Percentiles rank a stretch among this genome's conserved stretches.
phyloP scores from a whole-genome alignment of 1,284 basidiomycete species.

The Puccinia coronata region DNA sequence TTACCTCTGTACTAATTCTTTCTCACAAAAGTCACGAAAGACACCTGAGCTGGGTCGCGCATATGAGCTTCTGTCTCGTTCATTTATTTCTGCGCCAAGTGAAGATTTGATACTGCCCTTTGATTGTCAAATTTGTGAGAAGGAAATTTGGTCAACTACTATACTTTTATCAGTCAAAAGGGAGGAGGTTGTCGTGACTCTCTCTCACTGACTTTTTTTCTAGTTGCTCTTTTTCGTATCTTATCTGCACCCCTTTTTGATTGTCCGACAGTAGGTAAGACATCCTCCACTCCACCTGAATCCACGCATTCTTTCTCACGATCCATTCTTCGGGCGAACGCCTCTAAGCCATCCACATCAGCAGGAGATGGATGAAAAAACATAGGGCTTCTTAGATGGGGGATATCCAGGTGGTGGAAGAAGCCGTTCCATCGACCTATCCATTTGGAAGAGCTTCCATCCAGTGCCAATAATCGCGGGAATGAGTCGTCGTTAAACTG shows the following conservation, averaged over 20 bases:
- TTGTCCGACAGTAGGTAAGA: conserved; percentile 41
- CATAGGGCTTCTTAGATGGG: conserved; percentile 59
- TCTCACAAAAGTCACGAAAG: conserved; percentile 41
- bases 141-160: neutral
- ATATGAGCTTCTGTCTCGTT: conserved; percentile 46
- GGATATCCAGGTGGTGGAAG: conserved; percentile 54
- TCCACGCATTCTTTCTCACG: conserved; percentile 31
- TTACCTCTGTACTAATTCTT: conserved; percentile 41
- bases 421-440: conserved; percentile 53
- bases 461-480: conserved; percentile 51
- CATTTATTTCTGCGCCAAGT: conserved; percentile 43
- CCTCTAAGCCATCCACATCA: conserved; percentile 45
- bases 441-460: conserved; percentile 51
- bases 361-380: conserved; percentile 58
- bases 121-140: too few relatives aligned
- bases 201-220: conserved; percentile 23
- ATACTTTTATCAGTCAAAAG: neutral
- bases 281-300: conserved; percentile 36
- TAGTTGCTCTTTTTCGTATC: conserved; percentile 23
- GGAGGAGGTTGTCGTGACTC: neutral
- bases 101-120: conserved; percentile 28
- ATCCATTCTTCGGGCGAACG: conserved; percentile 32
- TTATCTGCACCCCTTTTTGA: conserved; percentile 32
- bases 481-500: neutral
- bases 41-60: conserved; percentile 31